A percentile compares a stretch with the other conserved stretches of the same genome.
Evolutionary conservation across 768 basidiomycete species (phyloP).

Genomic region (Rhodotorula kratochvilovae): DNA sequence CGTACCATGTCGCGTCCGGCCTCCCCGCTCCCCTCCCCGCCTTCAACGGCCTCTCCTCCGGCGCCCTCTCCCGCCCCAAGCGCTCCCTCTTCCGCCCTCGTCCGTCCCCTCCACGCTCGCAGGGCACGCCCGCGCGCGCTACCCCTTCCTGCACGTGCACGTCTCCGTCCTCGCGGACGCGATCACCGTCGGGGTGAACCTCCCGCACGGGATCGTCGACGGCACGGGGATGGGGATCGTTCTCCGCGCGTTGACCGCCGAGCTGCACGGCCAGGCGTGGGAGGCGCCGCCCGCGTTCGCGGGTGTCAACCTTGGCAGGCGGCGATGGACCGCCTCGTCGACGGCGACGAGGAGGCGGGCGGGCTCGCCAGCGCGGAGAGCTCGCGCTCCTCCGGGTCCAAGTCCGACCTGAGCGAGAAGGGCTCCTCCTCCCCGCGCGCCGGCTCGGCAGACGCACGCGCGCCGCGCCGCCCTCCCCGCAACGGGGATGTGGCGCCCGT

Average conservation of each 20-base stretch:
- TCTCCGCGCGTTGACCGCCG: not conserved
- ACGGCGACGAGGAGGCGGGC: not conserved
- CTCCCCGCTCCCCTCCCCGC: not conserved
- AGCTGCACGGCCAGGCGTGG: not conserved
- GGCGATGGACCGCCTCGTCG: not conserved
- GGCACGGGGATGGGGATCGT: not conserved
- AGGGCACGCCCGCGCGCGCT: not conserved
- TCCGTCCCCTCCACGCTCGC: too few species aligned
- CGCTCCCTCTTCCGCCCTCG: not conserved
- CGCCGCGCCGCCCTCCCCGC: too few species aligned
- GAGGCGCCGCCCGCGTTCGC: not conserved
- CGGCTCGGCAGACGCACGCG: too few species aligned
- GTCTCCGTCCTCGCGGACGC: not conserved
- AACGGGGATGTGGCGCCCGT: not conserved
- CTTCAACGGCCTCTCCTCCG: not conserved
- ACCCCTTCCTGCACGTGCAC: not conserved
- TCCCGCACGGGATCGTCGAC: slow-evolving; percentile 8
- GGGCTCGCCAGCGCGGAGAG: too few species aligned
- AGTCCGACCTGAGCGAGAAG: not conserved
- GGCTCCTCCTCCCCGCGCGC: too few species aligned
- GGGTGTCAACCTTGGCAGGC: not conserved
- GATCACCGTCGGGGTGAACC: not conserved
- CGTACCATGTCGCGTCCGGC: not conserved
- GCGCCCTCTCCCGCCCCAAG: not conserved
- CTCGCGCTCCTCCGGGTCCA: too few species aligned